Evolutionary conservation across 2,329 filamentous ascomycete genomes (phyloP).

Genomic region (Epicoccum sorghinum): DNA sequence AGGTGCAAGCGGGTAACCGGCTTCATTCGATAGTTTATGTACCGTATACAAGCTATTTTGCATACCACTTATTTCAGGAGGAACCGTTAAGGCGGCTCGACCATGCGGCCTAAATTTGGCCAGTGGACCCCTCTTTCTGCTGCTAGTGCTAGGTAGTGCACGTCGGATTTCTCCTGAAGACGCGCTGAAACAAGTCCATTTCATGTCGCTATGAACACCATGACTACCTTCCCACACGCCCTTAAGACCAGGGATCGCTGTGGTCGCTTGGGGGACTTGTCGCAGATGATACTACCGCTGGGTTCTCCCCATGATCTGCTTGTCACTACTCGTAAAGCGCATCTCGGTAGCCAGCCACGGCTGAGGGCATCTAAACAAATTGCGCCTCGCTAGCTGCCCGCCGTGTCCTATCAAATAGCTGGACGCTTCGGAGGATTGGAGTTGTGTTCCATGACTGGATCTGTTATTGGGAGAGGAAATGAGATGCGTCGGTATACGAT

Average conservation of each 20-base stretch:
- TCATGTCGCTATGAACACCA: slow-evolving; percentile 7
- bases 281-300: slow-evolving; percentile 5
- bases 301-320: slow-evolving; percentile 8
- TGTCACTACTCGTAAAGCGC: slow-evolving; percentile 1
- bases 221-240: slow-evolving; percentile 2
- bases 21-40: slow-evolving; percentile 18
- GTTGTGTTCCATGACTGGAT: slow-evolving; percentile 1
- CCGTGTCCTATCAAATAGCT: slow-evolving; percentile 6
- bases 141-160: slow-evolving; percentile 1
- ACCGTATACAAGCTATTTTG: slow-evolving; percentile 9
- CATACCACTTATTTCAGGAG: slow-evolving; percentile 19
- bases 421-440: neutral
- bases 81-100: slow-evolving; percentile 14
- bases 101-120: slow-evolving; percentile 11
- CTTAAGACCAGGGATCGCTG: slow-evolving; percentile 7
- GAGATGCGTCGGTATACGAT: neutral
- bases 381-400: slow-evolving; percentile 2
- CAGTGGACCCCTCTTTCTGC: slow-evolving; percentile 15
- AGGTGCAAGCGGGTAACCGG: slow-evolving; percentile 33
- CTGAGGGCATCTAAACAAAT: slow-evolving; percentile 3
- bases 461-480: slow-evolving; percentile 2
- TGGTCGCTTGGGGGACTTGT: slow-evolving; percentile 3
- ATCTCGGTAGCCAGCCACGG: slow-evolving; percentile 9
- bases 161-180: slow-evolving; percentile 6
- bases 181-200: slow-evolving; percentile 9